A percentile compares a stretch with the other conserved stretches of the same genome.
These are phyloP conservation scores for Mollisia scopiformis DNA, from an alignment of 2,329 filamentous ascomycete genomes.

Conservation along the genomic window DNA sequence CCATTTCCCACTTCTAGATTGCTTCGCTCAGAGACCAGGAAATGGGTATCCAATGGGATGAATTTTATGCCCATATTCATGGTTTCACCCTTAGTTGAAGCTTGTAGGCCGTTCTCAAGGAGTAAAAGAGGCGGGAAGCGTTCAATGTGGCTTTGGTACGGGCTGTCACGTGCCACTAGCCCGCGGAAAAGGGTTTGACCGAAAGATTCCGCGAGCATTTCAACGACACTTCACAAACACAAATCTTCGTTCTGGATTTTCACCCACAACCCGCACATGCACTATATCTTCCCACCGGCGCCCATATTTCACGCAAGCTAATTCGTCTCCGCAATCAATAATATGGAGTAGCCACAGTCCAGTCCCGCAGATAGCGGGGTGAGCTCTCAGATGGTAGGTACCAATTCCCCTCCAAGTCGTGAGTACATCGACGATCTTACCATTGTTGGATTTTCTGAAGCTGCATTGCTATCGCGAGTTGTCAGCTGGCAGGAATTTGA, in stretches of 20 bases:
- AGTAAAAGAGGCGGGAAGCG: neutral
- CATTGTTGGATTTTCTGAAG: neutral
- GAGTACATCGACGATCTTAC: neutral
- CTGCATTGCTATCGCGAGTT: neutral
- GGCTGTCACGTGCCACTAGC: too few species aligned
- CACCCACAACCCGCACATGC: neutral
- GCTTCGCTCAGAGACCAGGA: neutral
- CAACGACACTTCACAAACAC: slow-evolving; percentile 13
- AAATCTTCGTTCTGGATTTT: neutral
- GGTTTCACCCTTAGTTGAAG: neutral
- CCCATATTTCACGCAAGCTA: neutral
- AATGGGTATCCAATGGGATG: neutral
- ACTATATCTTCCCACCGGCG: neutral
- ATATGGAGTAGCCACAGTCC: neutral
- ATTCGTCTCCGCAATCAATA: neutral
- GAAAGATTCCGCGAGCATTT: slow-evolving; percentile 20
- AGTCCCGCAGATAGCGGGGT: neutral
- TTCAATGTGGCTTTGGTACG: neutral
- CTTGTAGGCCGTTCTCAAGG: neutral
- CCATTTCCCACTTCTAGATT: neutral
- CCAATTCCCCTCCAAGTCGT: neutral
- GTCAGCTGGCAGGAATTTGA: neutral
- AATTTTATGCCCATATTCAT: neutral
- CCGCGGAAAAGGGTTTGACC: too few species aligned
- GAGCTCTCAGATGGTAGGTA: neutral